Percentiles rank a stretch among this genome's conserved stretches.
Conservation (phyloP, 768 basidiomycete genomes). For the Suillus spraguei region DNA sequence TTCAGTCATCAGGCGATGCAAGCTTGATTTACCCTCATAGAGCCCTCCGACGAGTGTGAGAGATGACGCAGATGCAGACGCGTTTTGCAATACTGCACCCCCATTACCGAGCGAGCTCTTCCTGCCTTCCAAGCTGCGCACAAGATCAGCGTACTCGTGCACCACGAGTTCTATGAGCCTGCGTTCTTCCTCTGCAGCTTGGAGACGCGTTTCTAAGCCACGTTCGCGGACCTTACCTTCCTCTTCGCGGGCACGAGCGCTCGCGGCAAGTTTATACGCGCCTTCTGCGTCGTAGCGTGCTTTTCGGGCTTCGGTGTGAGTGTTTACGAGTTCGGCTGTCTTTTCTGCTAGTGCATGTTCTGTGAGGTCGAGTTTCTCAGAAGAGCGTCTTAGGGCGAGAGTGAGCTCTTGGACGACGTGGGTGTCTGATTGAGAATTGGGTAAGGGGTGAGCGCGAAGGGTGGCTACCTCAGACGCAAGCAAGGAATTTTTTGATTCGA, state of each 20-base stretch:
- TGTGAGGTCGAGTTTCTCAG: constrained; percentile 65
- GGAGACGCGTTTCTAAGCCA: constrained; percentile 47
- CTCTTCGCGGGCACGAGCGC: constrained; percentile 57
- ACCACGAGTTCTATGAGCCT: constrained; percentile 66
- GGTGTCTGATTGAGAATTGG: constrained; percentile 33
- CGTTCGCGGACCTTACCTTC: constrained; percentile 50
- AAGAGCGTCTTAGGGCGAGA: constrained; percentile 66
- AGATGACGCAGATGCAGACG: constrained; percentile 23
- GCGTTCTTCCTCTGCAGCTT: constrained; percentile 55
- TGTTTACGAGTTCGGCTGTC: constrained; percentile 47
- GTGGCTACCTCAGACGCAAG: constrained; percentile 56
- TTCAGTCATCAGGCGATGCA: constrained; percentile 51
- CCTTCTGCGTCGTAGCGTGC: constrained; percentile 46
- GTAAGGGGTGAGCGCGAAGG: constrained; percentile 57
- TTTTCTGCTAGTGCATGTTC: constrained; percentile 56
- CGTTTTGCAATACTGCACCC: constrained; percentile 12
- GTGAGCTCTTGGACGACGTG: constrained; percentile 52
- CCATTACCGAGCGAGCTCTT: constrained; percentile 23
- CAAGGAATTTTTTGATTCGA: constrained; percentile 62
- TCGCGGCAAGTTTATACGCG: constrained; percentile 58
- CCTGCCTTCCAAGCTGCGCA: constrained; percentile 61
- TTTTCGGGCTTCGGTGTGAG: constrained; percentile 45
- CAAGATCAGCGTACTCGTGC: constrained; percentile 75
- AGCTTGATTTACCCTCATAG: constrained; percentile 47
- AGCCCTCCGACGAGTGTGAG: constrained; percentile 39